Percentiles rank a stretch among this genome's conserved stretches.
These are phyloP conservation scores for Hordeum pubiflorum DNA, from an alignment of 202 grass and related monocot species.

Conservation along the genomic window DNA sequence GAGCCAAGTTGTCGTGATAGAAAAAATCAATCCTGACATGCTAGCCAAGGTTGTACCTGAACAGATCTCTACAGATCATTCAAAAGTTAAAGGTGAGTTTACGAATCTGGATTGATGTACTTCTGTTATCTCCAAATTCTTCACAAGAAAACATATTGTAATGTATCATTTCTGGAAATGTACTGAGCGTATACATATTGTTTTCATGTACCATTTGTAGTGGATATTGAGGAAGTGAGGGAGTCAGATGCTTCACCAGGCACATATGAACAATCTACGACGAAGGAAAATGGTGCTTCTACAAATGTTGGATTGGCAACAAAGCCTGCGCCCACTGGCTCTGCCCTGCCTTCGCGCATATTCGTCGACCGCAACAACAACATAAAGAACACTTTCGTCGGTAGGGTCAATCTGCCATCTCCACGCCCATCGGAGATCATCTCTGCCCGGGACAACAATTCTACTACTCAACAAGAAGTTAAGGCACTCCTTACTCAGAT, in stretches of 20 bases:
- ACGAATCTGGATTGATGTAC: background rate
- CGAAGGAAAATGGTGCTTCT: conserved; percentile 20
- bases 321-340: conserved; percentile 24
- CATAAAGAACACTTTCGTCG: conserved; percentile 36
- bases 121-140: background rate
- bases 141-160: background rate
- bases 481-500: conserved; percentile 75
- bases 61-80: conserved; percentile 22
- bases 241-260: conserved; percentile 39
- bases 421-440: conserved; percentile 84
- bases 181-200: conserved; percentile 6
- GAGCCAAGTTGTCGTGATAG: conserved; percentile 15
- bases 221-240: conserved; percentile 43
- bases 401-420: conserved; percentile 50
- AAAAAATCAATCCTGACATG: conserved; percentile 18
- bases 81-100: conserved; percentile 39
- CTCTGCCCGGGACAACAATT: conserved; percentile 60
- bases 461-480: conserved; percentile 65
- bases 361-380: conserved; percentile 36
- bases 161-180: background rate
- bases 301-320: background rate
- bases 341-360: conserved; percentile 9
- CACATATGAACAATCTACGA: conserved; percentile 21
- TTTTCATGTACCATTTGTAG: conserved; percentile 32
- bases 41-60: conserved; percentile 16